Percentiles rank a stretch among this genome's conserved stretches.
These are phyloP conservation scores for Stenocarpella maydis DNA, from an alignment of 2,329 filamentous ascomycete species.

Conservation along the genomic window DNA sequence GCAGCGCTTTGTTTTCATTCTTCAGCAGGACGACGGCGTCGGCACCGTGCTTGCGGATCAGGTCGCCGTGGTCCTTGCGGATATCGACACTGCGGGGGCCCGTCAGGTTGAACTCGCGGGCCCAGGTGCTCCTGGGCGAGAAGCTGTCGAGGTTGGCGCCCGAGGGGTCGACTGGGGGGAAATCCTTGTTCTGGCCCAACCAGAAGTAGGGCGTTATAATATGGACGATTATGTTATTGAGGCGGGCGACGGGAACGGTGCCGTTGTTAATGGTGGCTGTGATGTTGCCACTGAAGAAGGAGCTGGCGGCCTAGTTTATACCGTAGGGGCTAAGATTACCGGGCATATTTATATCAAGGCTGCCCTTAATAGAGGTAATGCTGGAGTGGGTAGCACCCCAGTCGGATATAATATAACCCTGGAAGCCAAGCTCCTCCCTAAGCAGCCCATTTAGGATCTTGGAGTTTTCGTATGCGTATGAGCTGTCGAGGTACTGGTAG, in stretches of 20 bases:
- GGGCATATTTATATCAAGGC: slow-evolving; percentile 22
- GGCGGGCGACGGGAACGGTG: neutral
- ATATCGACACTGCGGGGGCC: slow-evolving; percentile 51
- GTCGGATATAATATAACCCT: slow-evolving; percentile 66
- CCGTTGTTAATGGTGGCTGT: neutral
- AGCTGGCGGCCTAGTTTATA: neutral
- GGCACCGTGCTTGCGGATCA: slow-evolving; percentile 18
- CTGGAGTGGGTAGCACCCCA: slow-evolving; percentile 82
- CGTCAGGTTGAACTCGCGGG: too few relatives aligned
- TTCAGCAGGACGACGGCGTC: slow-evolving; percentile 62
- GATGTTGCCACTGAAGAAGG: slow-evolving; percentile 36
- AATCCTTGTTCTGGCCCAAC: neutral
- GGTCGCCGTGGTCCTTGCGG: neutral
- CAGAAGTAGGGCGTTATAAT: slow-evolving; percentile 14
- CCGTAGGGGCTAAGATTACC: neutral
- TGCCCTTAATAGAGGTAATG: slow-evolving; percentile 38
- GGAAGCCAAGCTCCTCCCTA: slow-evolving; percentile 78
- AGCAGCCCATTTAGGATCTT: slow-evolving; percentile 67
- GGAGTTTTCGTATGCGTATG: slow-evolving; percentile 73
- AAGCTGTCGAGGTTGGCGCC: slow-evolving; percentile 50
- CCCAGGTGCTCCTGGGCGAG: too few relatives aligned
- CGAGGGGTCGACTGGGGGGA: neutral
- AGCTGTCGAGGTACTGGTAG: slow-evolving; percentile 77
- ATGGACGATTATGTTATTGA: slow-evolving; percentile 37
- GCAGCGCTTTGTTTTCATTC: slow-evolving; percentile 58